These are phyloP conservation scores for Fusarium lateritium DNA, from an alignment of 2,329 filamentous ascomycete species.

Conservation along the genomic window DNA sequence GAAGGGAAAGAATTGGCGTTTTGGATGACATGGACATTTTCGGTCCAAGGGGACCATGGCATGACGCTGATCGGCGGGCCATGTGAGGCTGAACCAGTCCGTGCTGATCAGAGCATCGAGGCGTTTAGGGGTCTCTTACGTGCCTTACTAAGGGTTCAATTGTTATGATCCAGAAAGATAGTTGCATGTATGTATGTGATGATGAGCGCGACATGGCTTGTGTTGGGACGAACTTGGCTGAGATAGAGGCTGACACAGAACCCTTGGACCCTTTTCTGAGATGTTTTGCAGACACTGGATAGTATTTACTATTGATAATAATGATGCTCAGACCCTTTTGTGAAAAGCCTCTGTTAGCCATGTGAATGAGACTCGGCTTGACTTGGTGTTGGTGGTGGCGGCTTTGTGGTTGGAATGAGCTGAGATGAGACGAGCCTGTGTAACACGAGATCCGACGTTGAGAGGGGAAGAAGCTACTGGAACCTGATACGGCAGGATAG, in stretches of 20 bases:
- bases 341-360: not conserved
- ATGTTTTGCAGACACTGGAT: conserved; percentile 19
- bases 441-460: conserved; percentile 5
- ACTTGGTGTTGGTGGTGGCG: not conserved
- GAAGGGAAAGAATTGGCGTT: not conserved
- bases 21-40: not conserved
- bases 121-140: conserved; percentile 23
- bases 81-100: conserved; percentile 6
- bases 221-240: conserved; percentile 13
- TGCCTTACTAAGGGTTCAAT: not conserved
- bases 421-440: conserved; percentile 32
- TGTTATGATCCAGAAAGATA: conserved; percentile 1
- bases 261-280: conserved; percentile 26
- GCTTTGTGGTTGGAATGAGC: conserved; percentile 26
- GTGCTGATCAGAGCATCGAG: conserved; percentile 8
- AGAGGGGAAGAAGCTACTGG: conserved; percentile 22
- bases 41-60: not conserved
- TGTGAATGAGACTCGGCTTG: conserved; percentile 18
- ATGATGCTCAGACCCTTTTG: not conserved
- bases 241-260: conserved; percentile 31
- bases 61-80: conserved; percentile 7
- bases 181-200: not conserved
- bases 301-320: conserved; percentile 1
- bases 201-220: not conserved
- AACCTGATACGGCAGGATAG: conserved; percentile 17